Evolutionary conservation across 208 protist genomes (phyloP).

Genomic region (Trichomonas tenax): DNA sequence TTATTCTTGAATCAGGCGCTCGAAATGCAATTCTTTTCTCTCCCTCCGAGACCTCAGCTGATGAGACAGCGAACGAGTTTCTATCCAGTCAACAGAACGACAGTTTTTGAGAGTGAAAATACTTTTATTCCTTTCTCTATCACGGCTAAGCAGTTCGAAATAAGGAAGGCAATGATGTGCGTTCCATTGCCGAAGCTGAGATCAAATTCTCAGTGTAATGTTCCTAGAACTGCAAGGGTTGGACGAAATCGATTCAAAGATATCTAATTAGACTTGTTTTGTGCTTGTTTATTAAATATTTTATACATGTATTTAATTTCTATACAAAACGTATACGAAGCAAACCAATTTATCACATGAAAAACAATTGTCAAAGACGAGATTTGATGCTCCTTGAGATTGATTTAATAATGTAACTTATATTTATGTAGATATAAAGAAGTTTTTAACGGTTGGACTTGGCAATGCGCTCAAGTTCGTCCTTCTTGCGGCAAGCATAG

Average conservation of each 20-base stretch:
- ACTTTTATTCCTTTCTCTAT: neutral
- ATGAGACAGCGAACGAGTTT: neutral
- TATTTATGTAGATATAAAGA: neutral
- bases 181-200: neutral
- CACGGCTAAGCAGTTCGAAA: neutral
- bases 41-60: neutral
- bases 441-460: constrained; percentile 93
- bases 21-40: neutral
- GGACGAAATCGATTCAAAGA: neutral
- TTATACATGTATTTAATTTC: too few relatives aligned
- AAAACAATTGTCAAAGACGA: too few relatives aligned
- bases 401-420: too few relatives aligned
- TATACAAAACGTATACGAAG: too few relatives aligned
- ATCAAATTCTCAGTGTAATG: neutral
- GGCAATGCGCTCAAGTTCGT: constrained; percentile 98
- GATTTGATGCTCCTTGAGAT: too few relatives aligned
- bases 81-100: neutral
- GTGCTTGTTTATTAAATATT: neutral
- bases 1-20: neutral
- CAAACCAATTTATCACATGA: too few relatives aligned
- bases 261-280: neutral
- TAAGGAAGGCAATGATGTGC: neutral
- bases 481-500: constrained; percentile 99
- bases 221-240: neutral
- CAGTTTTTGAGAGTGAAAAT: neutral